A percentile compares a stretch with the other conserved stretches of the same genome.
Conservation (phyloP, 306 rosid genomes). For the Myrica gale region DNA sequence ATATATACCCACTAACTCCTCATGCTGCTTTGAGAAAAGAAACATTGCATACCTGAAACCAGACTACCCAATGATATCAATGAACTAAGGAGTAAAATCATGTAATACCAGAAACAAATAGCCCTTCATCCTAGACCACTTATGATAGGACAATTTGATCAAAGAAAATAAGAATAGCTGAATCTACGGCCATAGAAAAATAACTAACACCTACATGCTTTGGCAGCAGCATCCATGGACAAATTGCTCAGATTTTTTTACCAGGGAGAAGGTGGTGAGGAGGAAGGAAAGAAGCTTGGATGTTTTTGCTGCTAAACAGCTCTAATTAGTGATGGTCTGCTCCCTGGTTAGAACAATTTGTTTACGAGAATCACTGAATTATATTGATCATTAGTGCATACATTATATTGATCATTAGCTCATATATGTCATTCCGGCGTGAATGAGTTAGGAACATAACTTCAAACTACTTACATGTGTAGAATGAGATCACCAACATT, state of each 20-base stretch:
- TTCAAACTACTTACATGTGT: conserved; percentile 65
- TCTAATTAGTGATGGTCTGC: background rate
- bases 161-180: too few relatives aligned
- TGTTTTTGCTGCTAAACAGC: background rate
- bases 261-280: background rate
- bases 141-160: background rate
- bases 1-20: conserved; percentile 92
- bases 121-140: conserved; percentile 14
- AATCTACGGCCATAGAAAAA: background rate
- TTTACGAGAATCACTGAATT: conserved; percentile 7
- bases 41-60: conserved; percentile 86
- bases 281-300: background rate
- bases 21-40: conserved; percentile 90
- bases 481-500: conserved; percentile 89
- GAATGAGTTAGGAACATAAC: conserved; percentile 3
- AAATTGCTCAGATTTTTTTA: background rate
- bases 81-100: conserved; percentile 13
- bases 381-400: background rate
- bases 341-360: background rate
- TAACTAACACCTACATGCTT: conserved; percentile 1
- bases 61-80: conserved; percentile 19
- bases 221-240: background rate
- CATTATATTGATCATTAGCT: too few relatives aligned
- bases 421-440: too few relatives aligned
- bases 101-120: conserved; percentile 24